Conservation (phyloP, 257 asterid species). For the Paraleonurus japonicus region DNA sequence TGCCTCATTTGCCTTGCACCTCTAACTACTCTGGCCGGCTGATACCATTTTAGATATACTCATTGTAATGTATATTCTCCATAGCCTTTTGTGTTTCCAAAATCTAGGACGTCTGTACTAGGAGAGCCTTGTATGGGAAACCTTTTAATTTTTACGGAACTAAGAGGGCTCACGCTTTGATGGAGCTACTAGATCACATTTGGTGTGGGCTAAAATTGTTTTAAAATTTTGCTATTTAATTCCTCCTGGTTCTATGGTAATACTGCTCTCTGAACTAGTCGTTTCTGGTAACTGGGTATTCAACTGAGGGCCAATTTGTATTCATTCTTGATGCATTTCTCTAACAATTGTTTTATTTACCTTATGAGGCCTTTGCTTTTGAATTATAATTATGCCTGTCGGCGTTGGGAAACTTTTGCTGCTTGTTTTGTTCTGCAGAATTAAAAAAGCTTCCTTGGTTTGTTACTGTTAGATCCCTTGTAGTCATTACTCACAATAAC, state of each 20-base stretch:
- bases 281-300: not conserved
- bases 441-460: not conserved
- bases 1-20: not conserved
- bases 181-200: not conserved
- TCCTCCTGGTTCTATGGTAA: not conserved
- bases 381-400: not conserved
- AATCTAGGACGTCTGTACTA: not conserved
- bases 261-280: not conserved
- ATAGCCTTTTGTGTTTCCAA: not conserved
- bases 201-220: not conserved
- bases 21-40: not conserved
- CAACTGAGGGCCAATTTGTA: not conserved
- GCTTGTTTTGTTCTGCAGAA: not conserved
- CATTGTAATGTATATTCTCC: not conserved
- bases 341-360: not conserved
- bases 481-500: not conserved
- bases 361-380: not conserved
- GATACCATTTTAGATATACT: not conserved
- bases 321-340: not conserved
- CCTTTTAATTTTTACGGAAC: not conserved
- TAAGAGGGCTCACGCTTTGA: not conserved
- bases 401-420: not conserved
- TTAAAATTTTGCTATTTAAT: not conserved
- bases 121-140: not conserved
- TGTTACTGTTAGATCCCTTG: not conserved